Base-by-base conservation (phyloP, 2,329 filamentous ascomycete species). In the Cercospora janseana region DNA sequence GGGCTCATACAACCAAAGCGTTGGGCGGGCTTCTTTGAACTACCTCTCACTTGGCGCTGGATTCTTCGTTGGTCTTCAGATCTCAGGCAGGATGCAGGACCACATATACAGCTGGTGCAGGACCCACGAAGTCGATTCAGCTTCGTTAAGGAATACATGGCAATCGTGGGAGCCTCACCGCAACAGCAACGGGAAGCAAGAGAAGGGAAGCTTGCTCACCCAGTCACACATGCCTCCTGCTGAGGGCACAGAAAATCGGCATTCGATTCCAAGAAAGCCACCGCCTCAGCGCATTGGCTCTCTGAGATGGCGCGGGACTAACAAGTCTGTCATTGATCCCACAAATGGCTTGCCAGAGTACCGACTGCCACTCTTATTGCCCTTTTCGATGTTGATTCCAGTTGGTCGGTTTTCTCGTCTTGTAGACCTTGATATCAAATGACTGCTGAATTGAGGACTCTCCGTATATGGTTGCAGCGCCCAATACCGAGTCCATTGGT, bases 321-420 rank as follows among this genome's bases (percentile, higher is more conserved):
- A 28, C 7, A 35, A 29, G 18, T 54, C 54, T 4, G n/a, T 45
- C 9, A 26, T 50, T n/a, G 58, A 46, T 49, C 59, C 46, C 49
- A 62, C 55, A 18, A 54, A 74, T 46, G 69, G 68, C 6, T 60
- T 62, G 2, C 66, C 69, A 6, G 70, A 73, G 44, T 72, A 67
- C 31, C 66, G 69, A 4, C 62, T 72, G 0, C 75, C 78, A 0
- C 69, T 76, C 0, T 77, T 84, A 64, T 74, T 81, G 48, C 66
- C 76, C 9, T 76, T 54, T 41, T 51, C 49, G n/a, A 35, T 58
- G 13, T 50, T 63, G 8, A 52, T 60, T 4, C 56, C 59, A 8
- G 51, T 60, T 10, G 60, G 32, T 38, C 38, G 40, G 32, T 18
- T 46, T 8, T 13, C 26, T 4, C 23, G 5, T 21, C 4, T 15